Evolutionary conservation across 2,329 filamentous ascomycete species (phyloP).

Genomic region (Aureobasidium mangrovei): DNA sequence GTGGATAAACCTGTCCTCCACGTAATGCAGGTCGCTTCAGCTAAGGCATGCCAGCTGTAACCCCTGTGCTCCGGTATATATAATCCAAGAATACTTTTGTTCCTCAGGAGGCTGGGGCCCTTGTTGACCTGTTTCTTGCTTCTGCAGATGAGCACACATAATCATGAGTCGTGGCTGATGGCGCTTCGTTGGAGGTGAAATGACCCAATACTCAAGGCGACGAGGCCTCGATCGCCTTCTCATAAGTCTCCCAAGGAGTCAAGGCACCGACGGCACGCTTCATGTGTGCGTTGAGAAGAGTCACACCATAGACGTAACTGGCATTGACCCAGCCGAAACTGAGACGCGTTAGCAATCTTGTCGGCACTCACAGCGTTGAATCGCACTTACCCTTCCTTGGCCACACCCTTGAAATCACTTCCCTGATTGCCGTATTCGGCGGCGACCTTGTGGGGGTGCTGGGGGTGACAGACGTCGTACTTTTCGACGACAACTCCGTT

Average conservation of each 20-base stretch:
- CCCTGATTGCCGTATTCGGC: slow-evolving; percentile 98
- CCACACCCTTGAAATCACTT: slow-evolving; percentile 87
- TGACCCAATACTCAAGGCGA: too few relatives aligned
- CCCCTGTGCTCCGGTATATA: too few relatives aligned
- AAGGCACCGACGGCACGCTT: slow-evolving; percentile 78
- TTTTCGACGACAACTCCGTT: slow-evolving; percentile 98
- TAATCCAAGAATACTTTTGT: too few relatives aligned
- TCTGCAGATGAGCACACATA: too few relatives aligned
- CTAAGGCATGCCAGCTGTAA: too few relatives aligned
- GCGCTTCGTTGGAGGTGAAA: too few relatives aligned
- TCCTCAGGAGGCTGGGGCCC: too few relatives aligned
- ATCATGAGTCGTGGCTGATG: too few relatives aligned
- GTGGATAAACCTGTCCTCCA: too few relatives aligned
- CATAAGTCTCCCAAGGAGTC: slow-evolving; percentile 77
- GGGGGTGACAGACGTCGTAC: slow-evolving; percentile 86
- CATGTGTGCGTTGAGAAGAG: slow-evolving; percentile 83
- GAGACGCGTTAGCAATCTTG: background rate
- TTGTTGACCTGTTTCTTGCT: too few relatives aligned
- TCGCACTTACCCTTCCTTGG: slow-evolving; percentile 77
- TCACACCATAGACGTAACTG: slow-evolving; percentile 88
- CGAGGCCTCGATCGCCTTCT: slow-evolving; percentile 40
- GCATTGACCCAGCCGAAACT: slow-evolving; percentile 99
- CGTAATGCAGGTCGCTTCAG: too few relatives aligned
- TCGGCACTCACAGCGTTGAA: too few relatives aligned
- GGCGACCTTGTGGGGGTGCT: slow-evolving; percentile 87